These are phyloP conservation scores for Cystoderma amianthinum DNA, from an alignment of 768 basidiomycete species.

Conservation along the genomic window DNA sequence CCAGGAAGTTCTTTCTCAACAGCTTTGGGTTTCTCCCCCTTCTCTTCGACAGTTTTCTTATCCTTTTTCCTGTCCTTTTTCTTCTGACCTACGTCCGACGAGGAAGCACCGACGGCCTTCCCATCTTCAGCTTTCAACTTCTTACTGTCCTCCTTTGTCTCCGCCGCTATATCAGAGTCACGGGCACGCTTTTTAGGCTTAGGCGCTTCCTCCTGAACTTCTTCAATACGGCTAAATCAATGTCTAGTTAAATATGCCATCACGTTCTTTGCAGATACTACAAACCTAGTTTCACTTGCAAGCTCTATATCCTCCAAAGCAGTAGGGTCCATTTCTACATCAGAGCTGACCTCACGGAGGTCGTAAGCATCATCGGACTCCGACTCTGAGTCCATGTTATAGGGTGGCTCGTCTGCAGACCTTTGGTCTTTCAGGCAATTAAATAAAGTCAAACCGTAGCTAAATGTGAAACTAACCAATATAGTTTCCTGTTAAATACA, in stretches of 20 bases:
- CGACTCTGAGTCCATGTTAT: slow-evolving; percentile 37
- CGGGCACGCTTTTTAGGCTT: slow-evolving; percentile 64
- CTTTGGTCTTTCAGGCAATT: slow-evolving; percentile 40
- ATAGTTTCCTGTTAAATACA: slow-evolving; percentile 83
- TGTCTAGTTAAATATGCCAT: neutral
- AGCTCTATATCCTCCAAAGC: slow-evolving; percentile 57
- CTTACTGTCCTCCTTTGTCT: slow-evolving; percentile 30
- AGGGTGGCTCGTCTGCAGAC: no score
- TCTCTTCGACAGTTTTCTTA: slow-evolving; percentile 26
- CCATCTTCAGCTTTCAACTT: slow-evolving; percentile 20
- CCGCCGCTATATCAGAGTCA: slow-evolving; percentile 30
- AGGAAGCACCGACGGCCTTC: no score
- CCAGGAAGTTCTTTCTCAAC: slow-evolving; percentile 46
- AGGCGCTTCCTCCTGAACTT: slow-evolving; percentile 41
- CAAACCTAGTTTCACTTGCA: slow-evolving; percentile 50
- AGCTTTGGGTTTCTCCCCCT: slow-evolving; percentile 20
- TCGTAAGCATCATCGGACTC: slow-evolving; percentile 57
- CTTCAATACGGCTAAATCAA: slow-evolving; percentile 63
- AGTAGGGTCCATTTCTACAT: slow-evolving; percentile 68
- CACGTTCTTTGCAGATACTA: slow-evolving; percentile 3
- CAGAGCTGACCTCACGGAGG: slow-evolving; percentile 74
- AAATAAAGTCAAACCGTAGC: slow-evolving; percentile 2
- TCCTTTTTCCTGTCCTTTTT: slow-evolving; percentile 21
- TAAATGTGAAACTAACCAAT: slow-evolving; percentile 40
- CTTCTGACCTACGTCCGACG: slow-evolving; percentile 3